Evolutionary conservation across 1,284 basidiomycete species (phyloP).

Genomic region (Mycena sp.): DNA sequence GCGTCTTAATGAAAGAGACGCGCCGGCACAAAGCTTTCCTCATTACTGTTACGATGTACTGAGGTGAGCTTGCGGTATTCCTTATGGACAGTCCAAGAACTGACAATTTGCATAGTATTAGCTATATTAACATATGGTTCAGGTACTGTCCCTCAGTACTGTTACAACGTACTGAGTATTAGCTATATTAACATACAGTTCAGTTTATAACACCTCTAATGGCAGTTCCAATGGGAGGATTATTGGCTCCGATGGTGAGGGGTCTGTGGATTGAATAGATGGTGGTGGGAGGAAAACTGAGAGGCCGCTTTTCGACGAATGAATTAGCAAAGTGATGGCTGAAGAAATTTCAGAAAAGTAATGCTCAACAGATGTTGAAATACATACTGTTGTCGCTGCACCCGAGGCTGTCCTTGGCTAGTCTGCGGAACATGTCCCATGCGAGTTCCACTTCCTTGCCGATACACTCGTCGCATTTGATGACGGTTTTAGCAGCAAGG

Average conservation of each 20-base stretch:
- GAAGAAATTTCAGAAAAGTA: neutral
- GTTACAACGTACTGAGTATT: too few relatives aligned
- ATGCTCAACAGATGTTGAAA: neutral
- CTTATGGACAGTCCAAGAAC: too few relatives aligned
- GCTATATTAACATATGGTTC: too few relatives aligned
- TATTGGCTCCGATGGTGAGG: slow-evolving; percentile 13
- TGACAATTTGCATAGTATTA: too few relatives aligned
- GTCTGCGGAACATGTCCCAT: slow-evolving; percentile 21
- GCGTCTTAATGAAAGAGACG: too few relatives aligned
- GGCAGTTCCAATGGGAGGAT: slow-evolving; percentile 25
- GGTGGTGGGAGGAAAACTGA: slow-evolving; percentile 27
- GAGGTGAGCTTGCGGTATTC: too few relatives aligned
- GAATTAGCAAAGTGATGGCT: slow-evolving; percentile 14
- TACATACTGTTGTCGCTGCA: slow-evolving; percentile 1
- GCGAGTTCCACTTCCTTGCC: neutral
- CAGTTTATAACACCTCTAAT: too few relatives aligned
- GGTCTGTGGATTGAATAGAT: too few relatives aligned
- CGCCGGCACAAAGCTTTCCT: too few relatives aligned
- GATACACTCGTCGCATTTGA: slow-evolving; percentile 9
- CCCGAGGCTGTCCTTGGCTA: neutral
- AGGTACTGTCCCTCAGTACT: too few relatives aligned
- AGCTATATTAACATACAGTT: too few relatives aligned
- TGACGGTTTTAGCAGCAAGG: neutral
- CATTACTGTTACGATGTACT: too few relatives aligned
- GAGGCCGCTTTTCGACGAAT: slow-evolving; percentile 19